A percentile compares a stretch with the other conserved stretches of the same genome.
These are phyloP conservation scores for Pyrenophora tritici-repentis DNA, from an alignment of 2,329 filamentous ascomycete genomes.

Conservation along the genomic window DNA sequence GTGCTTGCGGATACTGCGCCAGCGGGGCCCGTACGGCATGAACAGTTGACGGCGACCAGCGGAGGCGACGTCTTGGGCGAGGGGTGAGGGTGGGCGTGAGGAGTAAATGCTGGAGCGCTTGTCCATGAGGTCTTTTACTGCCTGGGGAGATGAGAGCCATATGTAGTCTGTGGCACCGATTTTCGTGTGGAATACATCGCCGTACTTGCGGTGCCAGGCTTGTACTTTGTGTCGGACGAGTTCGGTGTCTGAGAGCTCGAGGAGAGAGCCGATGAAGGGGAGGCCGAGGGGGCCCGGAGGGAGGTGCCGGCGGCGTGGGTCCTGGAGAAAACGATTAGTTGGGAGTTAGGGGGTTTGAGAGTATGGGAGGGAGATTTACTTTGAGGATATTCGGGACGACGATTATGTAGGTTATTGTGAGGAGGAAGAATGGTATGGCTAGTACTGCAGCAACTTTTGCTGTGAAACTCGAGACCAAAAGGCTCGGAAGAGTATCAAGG, in stretches of 20 bases:
- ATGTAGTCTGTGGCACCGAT: slow-evolving; percentile 50
- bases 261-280: slow-evolving; percentile 48
- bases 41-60: slow-evolving; percentile 55
- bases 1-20: slow-evolving; percentile 47
- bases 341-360: not conserved
- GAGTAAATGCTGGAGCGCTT: slow-evolving; percentile 59
- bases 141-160: slow-evolving; percentile 53
- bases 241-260: slow-evolving; percentile 46
- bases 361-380: slow-evolving; percentile 14
- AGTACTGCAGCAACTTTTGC: slow-evolving; percentile 20
- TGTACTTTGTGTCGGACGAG: slow-evolving; percentile 37
- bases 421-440: slow-evolving; percentile 22
- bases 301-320: slow-evolving; percentile 33
- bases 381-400: slow-evolving; percentile 39
- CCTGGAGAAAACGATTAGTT: slow-evolving; percentile 2
- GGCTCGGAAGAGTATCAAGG: slow-evolving; percentile 6
- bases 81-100: slow-evolving; percentile 47
- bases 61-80: slow-evolving; percentile 52
- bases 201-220: slow-evolving; percentile 45
- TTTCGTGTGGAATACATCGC: slow-evolving; percentile 49
- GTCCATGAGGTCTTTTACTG: slow-evolving; percentile 61
- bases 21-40: slow-evolving; percentile 48
- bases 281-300: slow-evolving; percentile 49
- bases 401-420: slow-evolving; percentile 34
- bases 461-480: slow-evolving; percentile 9